Base-by-base conservation (phyloP, 2,329 filamentous ascomycete genomes). In the Verruconis gallopava region DNA sequence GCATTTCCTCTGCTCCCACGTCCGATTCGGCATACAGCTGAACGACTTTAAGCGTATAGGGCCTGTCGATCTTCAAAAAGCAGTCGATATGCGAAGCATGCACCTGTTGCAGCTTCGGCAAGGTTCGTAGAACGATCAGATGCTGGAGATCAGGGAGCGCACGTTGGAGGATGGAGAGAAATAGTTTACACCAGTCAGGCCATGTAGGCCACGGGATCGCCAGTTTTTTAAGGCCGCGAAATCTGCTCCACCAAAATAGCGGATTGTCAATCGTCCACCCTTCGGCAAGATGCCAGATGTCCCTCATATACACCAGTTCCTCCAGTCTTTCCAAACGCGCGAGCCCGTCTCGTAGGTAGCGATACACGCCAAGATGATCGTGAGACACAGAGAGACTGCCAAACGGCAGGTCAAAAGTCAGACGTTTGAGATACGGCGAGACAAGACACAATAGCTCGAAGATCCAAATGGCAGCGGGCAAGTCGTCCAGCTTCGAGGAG, bases 351-450 rank as follows among this genome's bases (percentile, higher is more conserved):
- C 61, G 60, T 4, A 72, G 58, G 3, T 59, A 62, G 20, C 51
- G 55, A 30, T 59, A 56, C 34, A 52, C 53, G 14, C 43, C 50
- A 0, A 63, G 50, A 44, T 63, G 60, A 43, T 71, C 66, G 22
- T 67, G 58, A 17, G 60, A 55, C 1, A 58, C 60, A 19, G 63
- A 59, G 12, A 69, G 53, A 40, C 55, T 65, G 17, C 61, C 55
- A 37, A 71, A 62, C 4, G 68, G 67, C 48, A 72, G 68, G 45
- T 68, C 58, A 32, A 72, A 59, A 34, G 71, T 57, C 5, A 73
- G 57, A 17, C 64, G 63, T 34, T 53, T 58, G 35, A 73, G 57
- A 5, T 61, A 61, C 14, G 51, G 48, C 38, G 55, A 56, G 20
- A 66, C 55, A 44, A 62, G 56, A 43, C 53, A 59, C 37, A 72